Evolutionary conservation across 495 filamentous ascomycete species (phyloP), one percentile per base, ranked within the genome.

Genomic region (Xylaria longipes): DNA sequence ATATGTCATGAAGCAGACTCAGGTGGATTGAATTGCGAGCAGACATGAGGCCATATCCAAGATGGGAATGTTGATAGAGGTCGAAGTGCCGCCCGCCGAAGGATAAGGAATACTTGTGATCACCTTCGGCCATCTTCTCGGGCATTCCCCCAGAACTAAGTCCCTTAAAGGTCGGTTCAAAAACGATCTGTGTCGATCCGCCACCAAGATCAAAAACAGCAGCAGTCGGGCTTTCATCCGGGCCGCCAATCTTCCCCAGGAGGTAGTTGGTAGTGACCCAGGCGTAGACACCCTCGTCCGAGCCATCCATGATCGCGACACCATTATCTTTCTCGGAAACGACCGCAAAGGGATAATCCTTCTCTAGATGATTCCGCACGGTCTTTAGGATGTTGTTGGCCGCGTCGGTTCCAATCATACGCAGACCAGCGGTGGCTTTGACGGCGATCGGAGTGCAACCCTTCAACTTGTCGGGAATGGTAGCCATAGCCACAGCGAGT

Each of bases 231-330:
- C 88, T 93, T 75, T 97, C 89, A 74, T 97, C 94, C 7, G 94
- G 92, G 29, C 92, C 93, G 74, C 96, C 97, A 77, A 98, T 98
- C 85, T 98, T 99, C 65, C 95, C 95, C 25, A 98, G 90, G 50
- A 99, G 90, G 83, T 98, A 99, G 83, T 99, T 99, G 70, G 93
- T 94, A 3, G 96, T 99, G 80, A 99, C 97, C 96, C 96, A 99
- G 65, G 96, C 97, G 75, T 97, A 99, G n/a, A 99, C 96, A 80
- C 97, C 89, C 82, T 99, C 96, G 73, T 97, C 91, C 20, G 91
- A 92, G 74, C 96, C 96, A 76, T 97, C 94, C 95, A 99, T 98
- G 72, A 98, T 95, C 72, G 93, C 88, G 17, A 99, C 93, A 67
- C 96, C 96, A 70, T 91, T 89, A 74, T 93, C 91, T 77, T 92